These are phyloP conservation scores for Tulasnella sp. DNA, from an alignment of 768 basidiomycete species.

Conservation along the genomic window DNA sequence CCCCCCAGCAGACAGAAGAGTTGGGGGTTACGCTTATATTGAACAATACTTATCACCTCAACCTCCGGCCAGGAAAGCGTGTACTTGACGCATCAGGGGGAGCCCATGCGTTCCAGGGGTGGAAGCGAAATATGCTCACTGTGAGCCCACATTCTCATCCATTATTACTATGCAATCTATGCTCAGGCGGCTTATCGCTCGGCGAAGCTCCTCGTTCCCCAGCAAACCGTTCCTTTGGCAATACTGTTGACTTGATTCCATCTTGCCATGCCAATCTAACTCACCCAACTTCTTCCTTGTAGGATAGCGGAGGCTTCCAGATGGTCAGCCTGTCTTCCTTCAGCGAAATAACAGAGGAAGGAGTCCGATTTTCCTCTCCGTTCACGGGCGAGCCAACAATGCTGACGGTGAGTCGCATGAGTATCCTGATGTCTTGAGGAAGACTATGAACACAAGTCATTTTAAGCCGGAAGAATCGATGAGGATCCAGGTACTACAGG, in stretches of 20 bases:
- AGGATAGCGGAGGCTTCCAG: slow-evolving; percentile 92
- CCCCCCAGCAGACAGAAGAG: slow-evolving; percentile 74
- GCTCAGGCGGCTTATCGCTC: not conserved
- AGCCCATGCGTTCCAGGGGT: slow-evolving; percentile 87
- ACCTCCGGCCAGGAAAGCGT: slow-evolving; percentile 75
- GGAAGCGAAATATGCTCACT: slow-evolving; percentile 80
- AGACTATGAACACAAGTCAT: not conserved
- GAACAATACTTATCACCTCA: slow-evolving; percentile 60
- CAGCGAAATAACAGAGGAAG: slow-evolving; percentile 81
- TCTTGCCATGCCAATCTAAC: not conserved
- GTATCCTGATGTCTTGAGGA: not conserved
- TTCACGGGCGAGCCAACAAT: slow-evolving; percentile 85
- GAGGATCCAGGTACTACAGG: slow-evolving; percentile 28
- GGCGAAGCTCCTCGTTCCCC: slow-evolving; percentile 5
- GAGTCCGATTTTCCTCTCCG: slow-evolving; percentile 77
- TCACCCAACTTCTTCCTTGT: not conserved
- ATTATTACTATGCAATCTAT: not conserved
- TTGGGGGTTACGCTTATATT: slow-evolving; percentile 37
- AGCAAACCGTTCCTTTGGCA: not conserved
- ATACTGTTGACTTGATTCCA: slow-evolving; percentile 9
- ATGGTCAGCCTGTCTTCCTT: slow-evolving; percentile 65
- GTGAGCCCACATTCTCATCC: slow-evolving; percentile 38
- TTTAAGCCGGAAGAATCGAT: slow-evolving; percentile 85
- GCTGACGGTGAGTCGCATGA: slow-evolving; percentile 60
- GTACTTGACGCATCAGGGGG: slow-evolving; percentile 73